Evolutionary conservation across 306 rosid species (phyloP), one percentile per base, ranked within the genome.

Genomic region (Trifolium dubium): DNA sequence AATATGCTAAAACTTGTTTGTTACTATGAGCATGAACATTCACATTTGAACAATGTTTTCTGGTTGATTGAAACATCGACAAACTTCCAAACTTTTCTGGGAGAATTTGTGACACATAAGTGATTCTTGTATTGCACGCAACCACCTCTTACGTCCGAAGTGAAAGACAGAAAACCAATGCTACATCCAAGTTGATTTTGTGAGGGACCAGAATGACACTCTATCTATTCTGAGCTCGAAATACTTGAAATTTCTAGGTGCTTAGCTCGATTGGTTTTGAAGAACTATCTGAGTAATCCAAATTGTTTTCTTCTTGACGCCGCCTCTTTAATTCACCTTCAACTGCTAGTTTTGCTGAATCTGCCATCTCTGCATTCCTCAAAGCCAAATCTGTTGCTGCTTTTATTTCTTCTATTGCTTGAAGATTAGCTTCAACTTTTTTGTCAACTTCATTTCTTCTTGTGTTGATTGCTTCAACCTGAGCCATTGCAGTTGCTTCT

Each of bases 361-460:
- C 96, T 6, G 96, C 96, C 86, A 83, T 82, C 75, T 89, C 96
- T 55, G 99, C 96, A 8, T 85, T 84, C 77, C 74, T 88, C 72
- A 94, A 40, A 58, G 96, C 99, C 76, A 92, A 41, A n/a, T 89
- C 89, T 23, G 96, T 92, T 54, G 98, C 99, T 15, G 73, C 79
- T 61, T 87, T 85, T 28, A 94, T 92, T 74, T 92, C 96, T 69
- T 92, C 96, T 13, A 92, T 90, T 4, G 95, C 93, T 79, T 68
- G 88, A 63, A 88, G 72, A 63, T 87, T 87, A 37, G 92, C 96
- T 67, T 89, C 96, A 40, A 88, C 49, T 44, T 83, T 94, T 34
- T 59, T 86, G 13, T 79, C 85, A 11, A 82, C 84, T 76, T 88
- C 95, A 12, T 2, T 76, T 54, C 71, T 85, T 58, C 95, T 86